These are phyloP conservation scores for Antarctomyces pellizariae DNA, from an alignment of 495 filamentous ascomycete genomes.

Conservation along the genomic window DNA sequence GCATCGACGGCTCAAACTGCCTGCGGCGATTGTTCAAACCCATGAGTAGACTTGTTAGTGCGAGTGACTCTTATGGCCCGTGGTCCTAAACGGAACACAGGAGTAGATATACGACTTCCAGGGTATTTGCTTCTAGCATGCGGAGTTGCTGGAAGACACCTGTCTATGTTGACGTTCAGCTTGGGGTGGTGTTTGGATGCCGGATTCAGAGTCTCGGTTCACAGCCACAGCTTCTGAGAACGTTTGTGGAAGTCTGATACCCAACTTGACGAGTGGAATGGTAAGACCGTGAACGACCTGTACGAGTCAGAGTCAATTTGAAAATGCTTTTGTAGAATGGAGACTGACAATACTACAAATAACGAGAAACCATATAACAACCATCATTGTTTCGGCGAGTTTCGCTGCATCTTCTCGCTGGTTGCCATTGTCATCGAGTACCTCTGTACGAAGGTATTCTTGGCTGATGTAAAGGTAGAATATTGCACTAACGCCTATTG, in stretches of 20 bases:
- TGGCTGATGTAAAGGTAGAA: constrained; percentile 70
- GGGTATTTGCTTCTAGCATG: too few relatives aligned
- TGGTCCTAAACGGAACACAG: too few relatives aligned
- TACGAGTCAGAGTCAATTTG: constrained; percentile 6
- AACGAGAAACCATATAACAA: constrained; percentile 72
- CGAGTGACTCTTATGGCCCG: too few relatives aligned
- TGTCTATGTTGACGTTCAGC: too few relatives aligned
- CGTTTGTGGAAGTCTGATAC: constrained; percentile 55
- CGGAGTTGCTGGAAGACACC: too few relatives aligned
- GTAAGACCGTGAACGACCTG: constrained; percentile 72
- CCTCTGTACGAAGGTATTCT: constrained; percentile 37
- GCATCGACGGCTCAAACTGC: too few relatives aligned
- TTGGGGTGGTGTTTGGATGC: constrained; percentile 1
- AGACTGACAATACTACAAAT: constrained; percentile 64
- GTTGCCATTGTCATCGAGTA: constrained; percentile 28
- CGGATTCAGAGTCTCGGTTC: constrained; percentile 14
- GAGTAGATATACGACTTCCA: too few relatives aligned
- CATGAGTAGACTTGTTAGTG: too few relatives aligned
- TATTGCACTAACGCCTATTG: constrained; percentile 79
- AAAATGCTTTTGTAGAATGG: not conserved
- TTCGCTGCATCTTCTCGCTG: constrained; percentile 39
- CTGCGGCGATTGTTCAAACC: too few relatives aligned
- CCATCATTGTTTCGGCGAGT: constrained; percentile 35
- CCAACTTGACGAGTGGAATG: constrained; percentile 64
- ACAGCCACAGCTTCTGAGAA: constrained; percentile 34